These are phyloP conservation scores for Castanospermum australe DNA, from an alignment of 306 rosid genomes.

Conservation along the genomic window DNA sequence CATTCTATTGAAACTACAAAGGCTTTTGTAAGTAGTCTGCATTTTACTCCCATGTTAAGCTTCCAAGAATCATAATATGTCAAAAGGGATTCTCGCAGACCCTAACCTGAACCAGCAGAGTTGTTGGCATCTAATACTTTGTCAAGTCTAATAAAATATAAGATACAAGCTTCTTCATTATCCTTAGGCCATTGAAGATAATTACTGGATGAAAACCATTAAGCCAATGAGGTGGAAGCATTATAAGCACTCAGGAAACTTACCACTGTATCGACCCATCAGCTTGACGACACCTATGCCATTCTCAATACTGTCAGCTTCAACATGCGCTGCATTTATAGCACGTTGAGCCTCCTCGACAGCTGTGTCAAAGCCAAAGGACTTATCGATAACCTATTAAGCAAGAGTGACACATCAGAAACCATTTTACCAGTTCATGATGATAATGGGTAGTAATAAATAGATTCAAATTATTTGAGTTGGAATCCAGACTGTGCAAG, in stretches of 20 bases:
- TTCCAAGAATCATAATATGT: neutral
- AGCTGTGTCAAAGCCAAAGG: constrained; percentile 97
- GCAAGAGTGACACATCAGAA: constrained; percentile 10
- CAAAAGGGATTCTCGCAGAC: neutral
- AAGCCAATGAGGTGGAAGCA: neutral
- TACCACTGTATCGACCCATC: constrained; percentile 96
- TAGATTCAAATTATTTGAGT: neutral
- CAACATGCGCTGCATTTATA: constrained; percentile 97
- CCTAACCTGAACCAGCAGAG: neutral
- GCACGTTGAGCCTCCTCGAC: constrained; percentile 99
- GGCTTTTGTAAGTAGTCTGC: neutral
- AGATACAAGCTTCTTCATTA: neutral
- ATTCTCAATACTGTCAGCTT: constrained; percentile 84
- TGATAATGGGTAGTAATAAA: neutral
- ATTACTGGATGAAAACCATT: neutral
- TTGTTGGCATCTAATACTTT: neutral
- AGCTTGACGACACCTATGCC: constrained; percentile 92
- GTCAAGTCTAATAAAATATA: neutral
- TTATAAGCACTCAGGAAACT: constrained; percentile 27
- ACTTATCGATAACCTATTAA: constrained; percentile 77
- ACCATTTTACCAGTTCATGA: neutral
- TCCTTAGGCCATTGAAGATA: constrained; percentile 7
- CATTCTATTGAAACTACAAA: neutral
- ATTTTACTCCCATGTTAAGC: neutral
- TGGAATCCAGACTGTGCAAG: neutral